Base-by-base conservation (phyloP, 257 asterid genomes). In the Salvia rosmarinus region DNA sequence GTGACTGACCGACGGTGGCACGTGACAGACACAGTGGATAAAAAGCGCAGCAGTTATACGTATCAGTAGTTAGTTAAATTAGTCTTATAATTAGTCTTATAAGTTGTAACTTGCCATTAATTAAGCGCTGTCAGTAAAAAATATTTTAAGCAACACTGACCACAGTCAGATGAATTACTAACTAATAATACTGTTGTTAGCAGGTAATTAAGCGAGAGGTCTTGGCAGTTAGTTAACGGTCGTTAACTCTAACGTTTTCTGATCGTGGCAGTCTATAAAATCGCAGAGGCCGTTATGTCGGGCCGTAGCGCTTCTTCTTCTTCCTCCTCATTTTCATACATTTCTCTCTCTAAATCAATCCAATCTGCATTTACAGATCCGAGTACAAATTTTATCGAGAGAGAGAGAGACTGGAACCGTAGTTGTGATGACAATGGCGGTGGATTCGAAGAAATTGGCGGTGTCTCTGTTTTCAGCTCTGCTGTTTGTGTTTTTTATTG, bases 251-350 rank as follows among this genome's bases (percentile, higher is more conserved):
- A 69, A 76, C 95, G 89, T 76, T 57, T 74, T 77, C 71, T 37
- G 73, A 58, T 44, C 70, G 73, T 60, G 71, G 42, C 70, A 61
- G 76, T 77, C 90, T 88, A 85, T 90, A 90, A 58, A 90, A 86
- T 40, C 76, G 62, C 74, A 56, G 76, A 85, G 88, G 82, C 94
- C 94, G 90, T 88, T 88, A 86, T 86, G 77, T 82, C 73, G 86
- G 86, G 77, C 37, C 74, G 66, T 62, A 68, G 85, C 64, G 85
- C 86, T 71, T 30, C 76, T 78, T 50, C 72, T 34, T 64, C 77
- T 5, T 43, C 57, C 25, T 71, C 16, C 55, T 44, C 75, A 7
- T 35, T 59, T 5, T 25, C 40, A 10, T 14, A 6, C 37, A 25
- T 60, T 20, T 71, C 42, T 64, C 71, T 71, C 73, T 77, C 56